Evolutionary conservation across 176 grass and related monocot species (phyloP).

Genomic region (Bothriochloa decipiens): DNA sequence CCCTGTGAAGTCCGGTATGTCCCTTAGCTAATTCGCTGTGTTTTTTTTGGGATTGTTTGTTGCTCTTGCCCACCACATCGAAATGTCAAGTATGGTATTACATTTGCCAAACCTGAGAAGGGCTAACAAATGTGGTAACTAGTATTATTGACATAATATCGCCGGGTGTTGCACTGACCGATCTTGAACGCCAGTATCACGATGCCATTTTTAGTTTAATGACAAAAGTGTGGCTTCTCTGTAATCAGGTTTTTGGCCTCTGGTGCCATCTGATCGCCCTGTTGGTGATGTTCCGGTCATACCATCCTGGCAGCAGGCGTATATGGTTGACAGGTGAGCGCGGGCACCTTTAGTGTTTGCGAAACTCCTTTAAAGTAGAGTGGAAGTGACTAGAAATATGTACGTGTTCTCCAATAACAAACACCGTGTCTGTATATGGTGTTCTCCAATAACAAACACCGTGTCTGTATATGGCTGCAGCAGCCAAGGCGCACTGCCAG

Average conservation of each 20-base stretch:
- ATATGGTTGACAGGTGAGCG: constrained; percentile 55
- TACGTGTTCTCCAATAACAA: background rate
- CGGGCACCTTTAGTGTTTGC: background rate
- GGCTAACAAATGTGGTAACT: background rate
- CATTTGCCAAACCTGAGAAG: background rate
- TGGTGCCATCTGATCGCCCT: constrained; percentile 52
- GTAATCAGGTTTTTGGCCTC: constrained; percentile 68
- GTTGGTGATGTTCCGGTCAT: constrained; percentile 46
- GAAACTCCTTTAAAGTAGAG: background rate
- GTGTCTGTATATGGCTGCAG: background rate
- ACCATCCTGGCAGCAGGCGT: constrained; percentile 56
- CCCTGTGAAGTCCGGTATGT: constrained; percentile 56
- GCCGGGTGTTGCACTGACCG: background rate
- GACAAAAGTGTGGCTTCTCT: background rate
- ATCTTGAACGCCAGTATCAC: background rate
- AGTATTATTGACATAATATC: background rate
- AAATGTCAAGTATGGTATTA: background rate
- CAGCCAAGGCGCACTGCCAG: constrained; percentile 59
- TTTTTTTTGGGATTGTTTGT: background rate
- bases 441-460: too few relatives aligned
- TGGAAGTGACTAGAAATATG: too few relatives aligned
- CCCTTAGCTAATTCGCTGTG: background rate
- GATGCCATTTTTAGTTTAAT: background rate
- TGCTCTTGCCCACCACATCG: background rate
- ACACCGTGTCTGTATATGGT: background rate